Base-by-base conservation (phyloP, 768 basidiomycete genomes). In the Macrolepiota dolichaula region DNA sequence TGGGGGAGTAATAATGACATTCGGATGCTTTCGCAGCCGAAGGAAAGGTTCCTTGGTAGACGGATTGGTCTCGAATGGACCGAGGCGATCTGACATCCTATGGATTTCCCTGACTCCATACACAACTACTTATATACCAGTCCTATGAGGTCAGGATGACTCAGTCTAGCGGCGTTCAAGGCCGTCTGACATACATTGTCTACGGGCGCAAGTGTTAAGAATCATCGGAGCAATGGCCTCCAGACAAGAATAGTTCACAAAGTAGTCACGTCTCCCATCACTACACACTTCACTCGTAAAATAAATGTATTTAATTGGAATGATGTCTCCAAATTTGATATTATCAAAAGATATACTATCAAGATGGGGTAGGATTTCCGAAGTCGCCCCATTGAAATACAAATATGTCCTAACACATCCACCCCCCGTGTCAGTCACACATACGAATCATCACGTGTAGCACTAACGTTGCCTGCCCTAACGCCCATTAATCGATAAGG, bases 1-100 rank as follows among this genome's bases (percentile, higher is more conserved):
- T 17, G 83, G 83, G 17, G 87, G 81, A 6, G 86, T 88, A 38
- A 88, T 62, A 58, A 88, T 80, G 63, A 88, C 82, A 61, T 83
- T 77, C 57, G 77, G 74, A 40, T 84, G 84, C 37, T 72, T 64
- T 60, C 64, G 67, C 22, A 89, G 76, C 11, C 80, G 81, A 15
- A 88, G 76, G 70, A 83, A 88, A 4, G 72, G 73, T 61, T 79
- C 76, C 47, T 73, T 70, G 19, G 74, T 75, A 46, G 59, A 61
- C n/a, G 70, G 55, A 62, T 77, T 75, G 17, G 74, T 56, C 59
- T 77, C 67, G 1, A 77, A 68, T 12, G 76, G 75, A 3, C 58
- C 49, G 9, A 59, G 25, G n/a, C 59, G 62, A 55, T 66, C 62
- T 44, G 49, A 27, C 63, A 64, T 63, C 38, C 13, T 49, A 40